Percentiles rank a stretch among this genome's conserved stretches.
These are phyloP conservation scores for Nematodospora anomalae DNA, from an alignment of 1,139 yeast genomes.

Conservation along the genomic window DNA sequence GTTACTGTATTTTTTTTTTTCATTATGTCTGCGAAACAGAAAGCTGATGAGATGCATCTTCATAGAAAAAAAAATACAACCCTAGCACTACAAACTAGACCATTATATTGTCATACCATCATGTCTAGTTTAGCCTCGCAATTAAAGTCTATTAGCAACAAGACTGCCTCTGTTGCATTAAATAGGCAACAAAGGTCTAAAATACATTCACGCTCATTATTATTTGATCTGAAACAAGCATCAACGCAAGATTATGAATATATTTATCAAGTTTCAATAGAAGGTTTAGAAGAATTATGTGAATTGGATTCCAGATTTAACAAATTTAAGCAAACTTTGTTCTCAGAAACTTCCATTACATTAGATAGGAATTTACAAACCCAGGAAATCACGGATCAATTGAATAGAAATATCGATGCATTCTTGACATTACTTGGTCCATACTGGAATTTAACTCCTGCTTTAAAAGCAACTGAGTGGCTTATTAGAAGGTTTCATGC, in stretches of 20 bases:
- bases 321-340: slow-evolving; percentile 68
- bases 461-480: slow-evolving; percentile 91
- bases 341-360: slow-evolving; percentile 74
- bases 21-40: no score
- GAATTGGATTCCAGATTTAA: slow-evolving; percentile 72
- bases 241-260: slow-evolving; percentile 90
- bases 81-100: no score
- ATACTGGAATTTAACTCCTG: slow-evolving; percentile 68
- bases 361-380: slow-evolving; percentile 82
- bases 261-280: slow-evolving; percentile 68
- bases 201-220: slow-evolving; percentile 82
- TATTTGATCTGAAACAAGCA: slow-evolving; percentile 84
- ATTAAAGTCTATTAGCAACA: slow-evolving; percentile 68
- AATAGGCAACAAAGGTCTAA: slow-evolving; percentile 87
- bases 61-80: no score
- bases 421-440: slow-evolving; percentile 78
- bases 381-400: slow-evolving; percentile 68
- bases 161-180: slow-evolving; percentile 70
- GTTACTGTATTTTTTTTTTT: no score
- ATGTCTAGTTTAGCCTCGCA: slow-evolving; percentile 76
- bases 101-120: no score
- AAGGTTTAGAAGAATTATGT: slow-evolving; percentile 74
- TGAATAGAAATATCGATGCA: slow-evolving; percentile 72
- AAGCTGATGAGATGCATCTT: no score
- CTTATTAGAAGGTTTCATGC: slow-evolving; percentile 87